Percentiles rank a stretch among this genome's conserved stretches.
Evolutionary conservation across 2,329 filamentous ascomycete species (phyloP).

Genomic region (Scytalidium lignicola): DNA sequence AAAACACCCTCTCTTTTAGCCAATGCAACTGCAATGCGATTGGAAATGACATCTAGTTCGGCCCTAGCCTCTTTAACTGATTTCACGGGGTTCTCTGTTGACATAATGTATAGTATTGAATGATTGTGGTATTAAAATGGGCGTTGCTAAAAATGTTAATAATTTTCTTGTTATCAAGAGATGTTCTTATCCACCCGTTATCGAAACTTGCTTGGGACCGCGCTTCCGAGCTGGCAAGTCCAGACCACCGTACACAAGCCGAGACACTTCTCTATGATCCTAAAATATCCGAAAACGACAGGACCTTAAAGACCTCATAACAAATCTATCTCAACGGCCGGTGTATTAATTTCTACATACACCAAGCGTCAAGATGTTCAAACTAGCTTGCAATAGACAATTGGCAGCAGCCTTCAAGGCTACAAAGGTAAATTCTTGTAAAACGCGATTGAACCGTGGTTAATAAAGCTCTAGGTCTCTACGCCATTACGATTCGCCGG

Average conservation of each 20-base stretch:
- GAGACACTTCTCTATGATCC: not conserved
- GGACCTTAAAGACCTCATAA: slow-evolving; percentile 1
- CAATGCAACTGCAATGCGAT: slow-evolving; percentile 26
- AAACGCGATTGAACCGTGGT: slow-evolving; percentile 4
- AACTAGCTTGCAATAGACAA: slow-evolving; percentile 75
- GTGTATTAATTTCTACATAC: slow-evolving; percentile 11
- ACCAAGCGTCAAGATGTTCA: slow-evolving; percentile 66
- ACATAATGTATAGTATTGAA: not conserved
- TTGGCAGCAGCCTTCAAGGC: slow-evolving; percentile 75
- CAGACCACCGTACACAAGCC: slow-evolving; percentile 14
- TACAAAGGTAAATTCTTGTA: slow-evolving; percentile 58
- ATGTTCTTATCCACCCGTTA: not conserved
- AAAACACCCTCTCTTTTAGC: slow-evolving; percentile 27
- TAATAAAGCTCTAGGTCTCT: slow-evolving; percentile 34
- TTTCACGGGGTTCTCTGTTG: not conserved
- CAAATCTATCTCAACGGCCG: slow-evolving; percentile 12
- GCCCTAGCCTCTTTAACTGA: slow-evolving; percentile 17
- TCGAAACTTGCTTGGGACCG: not conserved
- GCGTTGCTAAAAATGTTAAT: not conserved
- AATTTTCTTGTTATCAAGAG: not conserved
- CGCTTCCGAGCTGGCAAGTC: not conserved
- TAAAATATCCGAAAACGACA: slow-evolving; percentile 11
- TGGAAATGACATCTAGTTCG: slow-evolving; percentile 25
- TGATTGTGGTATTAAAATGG: not conserved
- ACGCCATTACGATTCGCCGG: slow-evolving; percentile 56